Base-by-base conservation (phyloP, 495 filamentous ascomycete species). In the Darksidea phi region DNA sequence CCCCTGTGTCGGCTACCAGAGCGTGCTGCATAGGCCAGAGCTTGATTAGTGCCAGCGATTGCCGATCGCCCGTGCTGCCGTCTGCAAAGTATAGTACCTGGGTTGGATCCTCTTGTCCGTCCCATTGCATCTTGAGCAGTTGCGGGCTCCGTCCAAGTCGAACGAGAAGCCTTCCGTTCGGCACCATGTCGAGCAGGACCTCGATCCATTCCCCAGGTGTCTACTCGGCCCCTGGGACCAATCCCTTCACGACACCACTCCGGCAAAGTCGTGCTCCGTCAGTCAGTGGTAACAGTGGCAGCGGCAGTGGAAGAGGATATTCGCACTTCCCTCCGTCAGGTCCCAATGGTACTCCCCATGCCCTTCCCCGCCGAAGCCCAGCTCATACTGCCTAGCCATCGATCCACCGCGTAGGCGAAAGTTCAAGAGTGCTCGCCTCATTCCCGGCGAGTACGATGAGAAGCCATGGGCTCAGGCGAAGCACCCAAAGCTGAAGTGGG, bases 401-500 rank as follows among this genome's bases (percentile, higher is more conserved):
- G 37, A 56, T 37, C 51, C 32, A n/a, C 57, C 53, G 34, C 53
- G 50, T 11, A 61, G 10, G 28, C 28, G 59, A 21, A 67, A 67
- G 43, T 67, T 67, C 49, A 67, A 67, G 36, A 67, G 59, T 34
- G 58, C 64, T 18, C 53, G 64, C 13, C 51, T 57, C 6, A 48
- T 58, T 4, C 53, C 41, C 20, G 59, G 59, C 51, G 64, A 67
- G 64, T 63, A 61, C 52, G 59, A 62, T 15, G 59, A 67, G 28
- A 67, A 67, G 53, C 64, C 64, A 20, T 67, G 64, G 64, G 53
- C 59, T 17, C 47, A 32, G 11, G 43, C 45, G 10, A 67, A 67
- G 24, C 59, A 67, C 36, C 64, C 64, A 5, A 58, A 55, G 17
- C 23, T 58, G n/a, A 67, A 67, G 48, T 67, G 59, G 59, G 64